A percentile compares a stretch with the other conserved stretches of the same genome.
phyloP scores from a whole-genome alignment of 192 early-diverging fungal genomes.

The Rhizophagus clarus region DNA sequence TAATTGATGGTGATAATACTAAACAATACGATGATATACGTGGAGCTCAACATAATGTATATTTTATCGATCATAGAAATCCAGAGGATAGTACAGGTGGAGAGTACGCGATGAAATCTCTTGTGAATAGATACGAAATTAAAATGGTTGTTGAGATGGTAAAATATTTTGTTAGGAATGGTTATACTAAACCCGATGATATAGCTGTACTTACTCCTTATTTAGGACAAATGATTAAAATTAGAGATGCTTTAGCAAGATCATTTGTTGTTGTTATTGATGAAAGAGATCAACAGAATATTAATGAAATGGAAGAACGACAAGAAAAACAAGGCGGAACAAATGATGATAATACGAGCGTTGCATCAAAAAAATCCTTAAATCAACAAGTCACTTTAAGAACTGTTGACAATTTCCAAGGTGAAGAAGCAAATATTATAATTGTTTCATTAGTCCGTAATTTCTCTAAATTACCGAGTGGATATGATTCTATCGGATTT shows the following conservation, averaged over 20 bases:
- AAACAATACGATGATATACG: constrained; percentile 35
- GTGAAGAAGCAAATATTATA: constrained; percentile 46
- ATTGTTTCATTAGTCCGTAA: constrained; percentile 49
- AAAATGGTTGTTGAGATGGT: constrained; percentile 51
- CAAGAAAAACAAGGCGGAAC: no score
- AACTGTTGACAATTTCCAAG: constrained; percentile 53
- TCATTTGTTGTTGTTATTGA: constrained; percentile 41
- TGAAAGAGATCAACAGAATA: constrained; percentile 40
- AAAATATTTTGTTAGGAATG: no score
- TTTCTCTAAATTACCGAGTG: constrained; percentile 1
- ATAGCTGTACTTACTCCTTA: no score
- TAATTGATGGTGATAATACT: constrained; percentile 45
- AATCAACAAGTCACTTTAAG: constrained; percentile 37
- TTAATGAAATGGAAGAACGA: constrained; percentile 30
- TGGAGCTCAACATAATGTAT: constrained; percentile 50
- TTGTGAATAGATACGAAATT: constrained; percentile 50
- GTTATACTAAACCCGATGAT: no score
- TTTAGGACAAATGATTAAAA: constrained; percentile 51
- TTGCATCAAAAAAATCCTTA: neutral
- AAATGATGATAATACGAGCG: neutral
- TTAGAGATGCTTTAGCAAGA: constrained; percentile 38
- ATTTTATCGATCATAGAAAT: constrained; percentile 52
- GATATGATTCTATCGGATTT: constrained; percentile 50
- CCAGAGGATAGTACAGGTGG: constrained; percentile 41
- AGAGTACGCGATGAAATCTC: constrained; percentile 45